phyloP scores from a whole-genome alignment of 2,329 filamentous ascomycete genomes.

The Paramyrothecium sp. region DNA sequence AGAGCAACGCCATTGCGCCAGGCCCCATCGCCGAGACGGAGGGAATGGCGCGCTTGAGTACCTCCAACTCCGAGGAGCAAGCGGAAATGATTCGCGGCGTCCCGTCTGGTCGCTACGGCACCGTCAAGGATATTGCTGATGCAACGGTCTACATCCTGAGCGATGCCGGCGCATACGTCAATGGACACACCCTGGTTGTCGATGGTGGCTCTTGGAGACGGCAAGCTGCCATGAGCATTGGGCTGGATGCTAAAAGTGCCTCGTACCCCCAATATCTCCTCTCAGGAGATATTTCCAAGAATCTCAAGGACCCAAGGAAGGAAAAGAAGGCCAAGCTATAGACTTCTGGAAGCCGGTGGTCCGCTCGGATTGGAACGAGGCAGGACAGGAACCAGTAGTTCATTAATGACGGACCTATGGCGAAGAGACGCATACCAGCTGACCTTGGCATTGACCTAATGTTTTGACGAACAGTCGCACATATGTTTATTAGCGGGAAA shows the following conservation, averaged over 20 bases:
- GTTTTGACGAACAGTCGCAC: too few species aligned
- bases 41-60: constrained; percentile 65
- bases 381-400: too few species aligned
- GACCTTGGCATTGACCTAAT: too few species aligned
- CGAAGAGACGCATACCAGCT: too few species aligned
- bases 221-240: constrained; percentile 44
- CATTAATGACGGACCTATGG: too few species aligned
- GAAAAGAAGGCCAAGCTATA: constrained; percentile 38
- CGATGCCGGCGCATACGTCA: constrained; percentile 82
- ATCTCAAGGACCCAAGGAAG: constrained; percentile 32
- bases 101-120: constrained; percentile 75
- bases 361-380: too few species aligned
- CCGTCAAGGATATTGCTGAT: constrained; percentile 85
- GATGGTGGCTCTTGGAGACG: constrained; percentile 60
- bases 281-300: constrained; percentile 28
- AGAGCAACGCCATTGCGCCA: constrained; percentile 84
- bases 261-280: constrained; percentile 51
- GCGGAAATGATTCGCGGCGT: constrained; percentile 44
- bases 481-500: too few species aligned
- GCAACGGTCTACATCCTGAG: constrained; percentile 88
- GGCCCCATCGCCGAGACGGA: constrained; percentile 86
- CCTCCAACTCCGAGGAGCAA: constrained; percentile 29
- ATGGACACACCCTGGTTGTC: constrained; percentile 77
- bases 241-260: constrained; percentile 42
- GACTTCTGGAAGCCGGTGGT: neutral